phyloP scores from a whole-genome alignment of 1,284 basidiomycete genomes.

The Marasmius fiardii region DNA sequence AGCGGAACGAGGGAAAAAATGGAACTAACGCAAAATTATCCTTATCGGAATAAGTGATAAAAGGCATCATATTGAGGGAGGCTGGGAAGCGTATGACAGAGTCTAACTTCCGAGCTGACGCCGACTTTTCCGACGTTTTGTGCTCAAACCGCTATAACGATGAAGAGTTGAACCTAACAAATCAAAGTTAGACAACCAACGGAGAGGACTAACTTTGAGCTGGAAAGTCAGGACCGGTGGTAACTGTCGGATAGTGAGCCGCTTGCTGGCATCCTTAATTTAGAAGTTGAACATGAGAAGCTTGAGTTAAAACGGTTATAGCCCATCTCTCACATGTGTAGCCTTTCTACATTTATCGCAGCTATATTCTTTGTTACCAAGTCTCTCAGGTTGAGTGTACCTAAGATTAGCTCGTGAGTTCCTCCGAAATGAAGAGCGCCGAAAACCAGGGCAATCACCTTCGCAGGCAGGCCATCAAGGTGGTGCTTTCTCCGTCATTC shows the following conservation, averaged over 20 bases:
- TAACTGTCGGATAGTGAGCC: conserved; percentile 80
- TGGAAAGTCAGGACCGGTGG: conserved; percentile 94
- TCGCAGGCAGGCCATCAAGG: conserved; percentile 66
- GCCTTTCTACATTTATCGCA: conserved; percentile 73
- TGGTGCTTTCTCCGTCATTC: conserved; percentile 44
- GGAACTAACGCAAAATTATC: conserved; percentile 29
- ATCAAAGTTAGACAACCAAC: background rate
- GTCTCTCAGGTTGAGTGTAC: conserved; percentile 74
- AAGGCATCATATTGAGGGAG: conserved; percentile 85
- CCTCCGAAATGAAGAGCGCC: conserved; percentile 3
- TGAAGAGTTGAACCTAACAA: conserved; percentile 4
- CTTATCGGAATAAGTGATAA: conserved; percentile 60
- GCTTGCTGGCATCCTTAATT: conserved; percentile 74
- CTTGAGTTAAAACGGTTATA: conserved; percentile 4
- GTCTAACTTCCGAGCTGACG: conserved; percentile 81
- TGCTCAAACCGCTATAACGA: conserved; percentile 85
- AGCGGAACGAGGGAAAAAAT: conserved; percentile 9
- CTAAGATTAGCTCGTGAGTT: conserved; percentile 31
- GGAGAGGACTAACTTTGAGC: conserved; percentile 70
- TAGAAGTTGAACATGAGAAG: conserved; percentile 12
- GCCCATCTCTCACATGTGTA: conserved; percentile 45
- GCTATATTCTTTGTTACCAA: conserved; percentile 69
- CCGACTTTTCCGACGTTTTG: conserved; percentile 62
- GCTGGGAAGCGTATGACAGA: conserved; percentile 81
- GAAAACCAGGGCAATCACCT: conserved; percentile 36